Conservation (phyloP, 805 yeast species). For the Metschnikowia arizonensis region DNA sequence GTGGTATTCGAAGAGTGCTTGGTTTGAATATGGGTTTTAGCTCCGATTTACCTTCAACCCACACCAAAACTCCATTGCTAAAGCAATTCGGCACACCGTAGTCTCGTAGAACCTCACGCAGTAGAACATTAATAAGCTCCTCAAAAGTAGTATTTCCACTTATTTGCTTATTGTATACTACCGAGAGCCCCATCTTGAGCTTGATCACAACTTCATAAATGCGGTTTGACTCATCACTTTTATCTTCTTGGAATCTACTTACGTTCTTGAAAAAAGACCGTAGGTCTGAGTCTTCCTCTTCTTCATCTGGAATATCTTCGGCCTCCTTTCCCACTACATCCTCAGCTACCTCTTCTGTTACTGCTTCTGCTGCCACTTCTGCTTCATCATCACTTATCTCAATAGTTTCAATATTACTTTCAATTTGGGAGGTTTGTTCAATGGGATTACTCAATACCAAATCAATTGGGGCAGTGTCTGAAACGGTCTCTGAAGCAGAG, state of each 20-base stretch:
- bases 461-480: slow-evolving; percentile 1
- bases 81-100: slow-evolving; percentile 8
- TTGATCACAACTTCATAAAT: slow-evolving; percentile 27
- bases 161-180: slow-evolving; percentile 26
- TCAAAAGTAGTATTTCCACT: slow-evolving; percentile 9
- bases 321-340: not conserved
- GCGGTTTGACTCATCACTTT: slow-evolving; percentile 25
- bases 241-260: slow-evolving; percentile 20
- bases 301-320: not conserved
- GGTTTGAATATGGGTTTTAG: slow-evolving; percentile 38
- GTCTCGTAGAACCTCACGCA: slow-evolving; percentile 9
- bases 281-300: slow-evolving; percentile 12
- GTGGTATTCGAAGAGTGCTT: slow-evolving; percentile 33
- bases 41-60: slow-evolving; percentile 40
- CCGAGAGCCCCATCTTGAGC: slow-evolving; percentile 22
- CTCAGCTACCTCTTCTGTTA: not conserved
- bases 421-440: not conserved
- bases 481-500: slow-evolving; percentile 10
- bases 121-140: slow-evolving; percentile 7
- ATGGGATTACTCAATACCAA: not conserved
- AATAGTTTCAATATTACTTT: not conserved
- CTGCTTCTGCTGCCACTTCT: not conserved
- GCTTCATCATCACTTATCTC: not conserved
- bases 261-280: slow-evolving; percentile 11
- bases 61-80: slow-evolving; percentile 24